phyloP scores from a whole-genome alignment of 2,329 filamentous ascomycete species.

The Calonectria pteridis region DNA sequence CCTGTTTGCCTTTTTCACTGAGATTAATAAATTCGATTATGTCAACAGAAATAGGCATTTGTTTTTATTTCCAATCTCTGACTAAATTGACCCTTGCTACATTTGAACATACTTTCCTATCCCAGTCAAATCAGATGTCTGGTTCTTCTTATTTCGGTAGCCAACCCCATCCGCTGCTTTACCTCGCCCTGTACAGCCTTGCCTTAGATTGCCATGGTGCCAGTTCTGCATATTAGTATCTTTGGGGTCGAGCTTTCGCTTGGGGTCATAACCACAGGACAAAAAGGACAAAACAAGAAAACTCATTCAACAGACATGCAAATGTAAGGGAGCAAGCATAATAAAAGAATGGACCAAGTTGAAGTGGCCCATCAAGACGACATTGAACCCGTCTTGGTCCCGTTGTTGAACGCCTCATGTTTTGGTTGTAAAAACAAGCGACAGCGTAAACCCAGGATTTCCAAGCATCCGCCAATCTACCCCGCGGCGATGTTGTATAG shows the following conservation, averaged over 20 bases:
- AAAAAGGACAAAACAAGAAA: slow-evolving; percentile 18
- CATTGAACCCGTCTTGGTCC: slow-evolving; percentile 73
- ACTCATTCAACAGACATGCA: slow-evolving; percentile 23
- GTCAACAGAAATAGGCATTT: neutral
- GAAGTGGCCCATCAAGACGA: slow-evolving; percentile 72
- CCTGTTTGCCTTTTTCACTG: neutral
- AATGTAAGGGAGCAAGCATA: slow-evolving; percentile 29
- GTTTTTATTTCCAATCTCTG: neutral
- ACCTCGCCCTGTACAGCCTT: neutral
- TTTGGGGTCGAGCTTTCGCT: neutral
- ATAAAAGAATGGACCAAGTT: slow-evolving; percentile 66
- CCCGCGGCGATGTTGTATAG: slow-evolving; percentile 80
- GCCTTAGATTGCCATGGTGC: neutral
- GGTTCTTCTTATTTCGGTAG: neutral
- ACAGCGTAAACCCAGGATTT: slow-evolving; percentile 78
- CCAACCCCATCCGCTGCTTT: neutral
- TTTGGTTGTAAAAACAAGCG: slow-evolving; percentile 90
- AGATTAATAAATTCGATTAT: neutral
- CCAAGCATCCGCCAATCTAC: slow-evolving; percentile 64
- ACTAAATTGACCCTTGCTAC: neutral
- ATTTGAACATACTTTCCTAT: neutral
- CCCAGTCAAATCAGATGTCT: neutral
- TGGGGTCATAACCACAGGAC: neutral
- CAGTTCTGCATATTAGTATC: neutral
- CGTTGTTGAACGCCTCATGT: slow-evolving; percentile 83